A percentile compares a stretch with the other conserved stretches of the same genome.
Evolutionary conservation across 2,329 filamentous ascomycete species (phyloP).

Genomic region (Fusarium begoniae): DNA sequence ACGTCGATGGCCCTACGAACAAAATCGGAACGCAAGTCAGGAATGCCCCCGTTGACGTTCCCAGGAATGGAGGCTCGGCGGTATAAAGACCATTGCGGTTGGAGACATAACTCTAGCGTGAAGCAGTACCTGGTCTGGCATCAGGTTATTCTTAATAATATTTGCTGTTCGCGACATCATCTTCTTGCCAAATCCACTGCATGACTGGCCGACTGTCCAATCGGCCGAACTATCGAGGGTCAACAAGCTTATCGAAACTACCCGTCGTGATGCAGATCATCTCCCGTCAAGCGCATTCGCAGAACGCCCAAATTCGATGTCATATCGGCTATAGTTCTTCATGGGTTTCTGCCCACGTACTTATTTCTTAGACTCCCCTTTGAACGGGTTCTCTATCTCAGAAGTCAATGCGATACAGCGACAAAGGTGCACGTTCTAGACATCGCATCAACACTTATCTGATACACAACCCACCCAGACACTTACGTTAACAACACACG

Average conservation of each 20-base stretch:
- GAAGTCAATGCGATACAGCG: neutral
- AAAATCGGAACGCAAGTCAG: neutral
- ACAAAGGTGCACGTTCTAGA: neutral
- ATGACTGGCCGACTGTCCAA: rapidly evolving
- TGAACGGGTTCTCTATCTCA: rapidly evolving
- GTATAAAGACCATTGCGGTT: neutral
- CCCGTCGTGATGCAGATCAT: neutral
- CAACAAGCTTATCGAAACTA: neutral
- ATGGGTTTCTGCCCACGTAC: rapidly evolving
- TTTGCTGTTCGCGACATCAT: rapidly evolving
- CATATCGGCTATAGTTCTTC: too few relatives aligned
- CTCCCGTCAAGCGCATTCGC: neutral
- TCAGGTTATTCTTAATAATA: neutral
- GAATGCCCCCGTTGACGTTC: neutral
- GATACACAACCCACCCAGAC: rapidly evolving
- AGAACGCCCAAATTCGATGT: neutral
- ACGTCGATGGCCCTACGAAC: rapidly evolving
- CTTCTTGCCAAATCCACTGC: rapidly evolving
- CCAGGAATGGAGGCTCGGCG: neutral
- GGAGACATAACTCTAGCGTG: too few relatives aligned
- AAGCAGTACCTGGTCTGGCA: too few relatives aligned
- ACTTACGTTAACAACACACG: rapidly evolving
- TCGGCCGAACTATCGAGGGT: rapidly evolving
- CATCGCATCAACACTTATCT: neutral
- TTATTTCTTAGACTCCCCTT: rapidly evolving